Evolutionary conservation across 1,139 yeast genomes (phyloP), one percentile per base, ranked within the genome.

Genomic region (Zhuliangozyma blackwelliae): DNA sequence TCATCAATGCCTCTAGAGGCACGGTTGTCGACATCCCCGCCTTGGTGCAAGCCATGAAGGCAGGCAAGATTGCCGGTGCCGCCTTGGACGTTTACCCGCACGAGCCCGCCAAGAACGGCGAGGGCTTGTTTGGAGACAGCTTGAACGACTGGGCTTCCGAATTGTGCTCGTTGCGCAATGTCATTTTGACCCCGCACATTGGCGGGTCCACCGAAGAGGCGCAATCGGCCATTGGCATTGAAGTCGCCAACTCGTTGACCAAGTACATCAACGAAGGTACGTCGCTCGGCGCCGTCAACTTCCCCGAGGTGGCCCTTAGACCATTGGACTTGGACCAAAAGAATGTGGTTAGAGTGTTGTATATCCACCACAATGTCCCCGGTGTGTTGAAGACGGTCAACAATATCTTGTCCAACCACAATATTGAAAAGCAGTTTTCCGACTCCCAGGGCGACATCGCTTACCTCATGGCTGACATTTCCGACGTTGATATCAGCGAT

Each of bases 201-300:
- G 99, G 99, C 68, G 98, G 98, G 47, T 89, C 97, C 35, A 92
- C 99, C 34, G 97, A 92, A 66, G 99, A 92, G 71, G 98, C 98
- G 26, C 99, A 92, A 74, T 79, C 89, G 43, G 96, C 97, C 35
- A 92, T 92, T 59, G 98, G 99, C 66, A 73, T 90, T 44, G 99
- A 92, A 69, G 99, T 92, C 43, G 89, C 84, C 41, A 73, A 85
- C 34, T 79, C 96, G 25, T 75, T 92, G 57, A 74, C 90, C 48
- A 88, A 87, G 62, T 94, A 89, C 70, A 84, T 92, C 61, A 92
- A 90, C 65, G 98, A 92, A 71, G 98, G 98, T 70, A 75, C 82
- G 52, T 85, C 97, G n/a, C 76, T 77, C 40, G 97, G 97, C 54
- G 92, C 98, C 7, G 98, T 92, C 44, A 92, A 92, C 75, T 90